phyloP scores from a whole-genome alignment of 1,139 yeast species.

The Kodamaea derodonti region DNA sequence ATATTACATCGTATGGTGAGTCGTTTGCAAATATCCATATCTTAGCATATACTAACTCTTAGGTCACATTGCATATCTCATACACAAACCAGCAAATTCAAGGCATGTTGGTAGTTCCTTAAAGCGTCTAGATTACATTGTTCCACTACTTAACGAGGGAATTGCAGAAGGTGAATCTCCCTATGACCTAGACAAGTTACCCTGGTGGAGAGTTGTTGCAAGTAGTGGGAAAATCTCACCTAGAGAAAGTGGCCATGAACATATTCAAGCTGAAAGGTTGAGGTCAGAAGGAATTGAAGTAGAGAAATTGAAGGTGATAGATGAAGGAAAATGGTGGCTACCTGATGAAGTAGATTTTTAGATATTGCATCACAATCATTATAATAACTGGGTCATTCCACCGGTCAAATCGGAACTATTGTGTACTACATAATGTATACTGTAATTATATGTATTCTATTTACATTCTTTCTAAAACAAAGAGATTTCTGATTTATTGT shows the following conservation, averaged over 20 bases:
- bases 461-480: background rate
- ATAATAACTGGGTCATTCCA: too few relatives aligned
- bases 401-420: too few relatives aligned
- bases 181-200: constrained; percentile 21
- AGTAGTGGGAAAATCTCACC: constrained; percentile 61
- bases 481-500: background rate
- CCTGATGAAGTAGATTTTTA: constrained; percentile 45
- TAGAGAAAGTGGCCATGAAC: constrained; percentile 43
- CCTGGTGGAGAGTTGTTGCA: constrained; percentile 80
- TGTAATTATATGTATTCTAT: background rate
- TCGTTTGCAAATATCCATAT: too few relatives aligned
- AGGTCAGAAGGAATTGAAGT: constrained; percentile 49
- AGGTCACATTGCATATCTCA: constrained; percentile 64
- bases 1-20: constrained; percentile 63
- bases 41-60: constrained; percentile 11
- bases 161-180: constrained; percentile 14
- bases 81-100: constrained; percentile 61
- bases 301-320: constrained; percentile 34
- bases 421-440: too few relatives aligned
- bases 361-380: too few relatives aligned
- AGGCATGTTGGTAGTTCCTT: constrained; percentile 72
- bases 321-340: constrained; percentile 63
- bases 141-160: constrained; percentile 20
- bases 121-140: constrained; percentile 36
- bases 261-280: constrained; percentile 46